phyloP scores from a whole-genome alignment of 805 yeast genomes.

The Scheffersomyces stipitis region DNA sequence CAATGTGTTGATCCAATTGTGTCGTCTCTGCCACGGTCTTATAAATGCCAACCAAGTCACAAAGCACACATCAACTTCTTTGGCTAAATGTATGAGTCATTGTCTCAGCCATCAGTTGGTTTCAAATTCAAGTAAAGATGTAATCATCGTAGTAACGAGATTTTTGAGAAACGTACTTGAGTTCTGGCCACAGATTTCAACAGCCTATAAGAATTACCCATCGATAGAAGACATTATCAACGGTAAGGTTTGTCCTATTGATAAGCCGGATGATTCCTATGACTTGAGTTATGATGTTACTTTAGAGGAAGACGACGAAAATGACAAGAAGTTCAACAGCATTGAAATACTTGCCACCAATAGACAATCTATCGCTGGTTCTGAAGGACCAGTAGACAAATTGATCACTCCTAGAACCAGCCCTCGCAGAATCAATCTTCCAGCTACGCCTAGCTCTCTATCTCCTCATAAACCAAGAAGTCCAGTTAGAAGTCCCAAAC shows the following conservation, averaged over 20 bases:
- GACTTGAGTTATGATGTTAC: constrained; percentile 34
- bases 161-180: constrained; percentile 53
- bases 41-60: constrained; percentile 38
- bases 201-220: constrained; percentile 11
- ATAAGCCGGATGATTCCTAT: constrained; percentile 26
- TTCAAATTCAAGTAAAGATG: constrained; percentile 43
- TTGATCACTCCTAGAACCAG: constrained; percentile 7
- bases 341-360: constrained; percentile 10
- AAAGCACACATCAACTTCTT: constrained; percentile 39
- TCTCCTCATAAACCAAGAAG: constrained; percentile 3
- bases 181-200: constrained; percentile 43
- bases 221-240: constrained; percentile 15
- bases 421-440: constrained; percentile 2
- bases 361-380: no score
- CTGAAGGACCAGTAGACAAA: no score
- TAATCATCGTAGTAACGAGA: constrained; percentile 50
- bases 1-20: constrained; percentile 45
- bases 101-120: constrained; percentile 53
- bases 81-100: constrained; percentile 52
- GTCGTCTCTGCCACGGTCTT: constrained; percentile 37
- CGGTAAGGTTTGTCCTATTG: constrained; percentile 11
- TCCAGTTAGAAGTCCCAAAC: constrained; percentile 1
- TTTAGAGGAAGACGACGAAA: constrained; percentile 20
- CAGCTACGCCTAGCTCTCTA: constrained; percentile 6
- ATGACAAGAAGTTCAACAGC: constrained; percentile 14